phyloP scores from a whole-genome alignment of 1,284 basidiomycete species.

The Sanghuangporus sanghuang region DNA sequence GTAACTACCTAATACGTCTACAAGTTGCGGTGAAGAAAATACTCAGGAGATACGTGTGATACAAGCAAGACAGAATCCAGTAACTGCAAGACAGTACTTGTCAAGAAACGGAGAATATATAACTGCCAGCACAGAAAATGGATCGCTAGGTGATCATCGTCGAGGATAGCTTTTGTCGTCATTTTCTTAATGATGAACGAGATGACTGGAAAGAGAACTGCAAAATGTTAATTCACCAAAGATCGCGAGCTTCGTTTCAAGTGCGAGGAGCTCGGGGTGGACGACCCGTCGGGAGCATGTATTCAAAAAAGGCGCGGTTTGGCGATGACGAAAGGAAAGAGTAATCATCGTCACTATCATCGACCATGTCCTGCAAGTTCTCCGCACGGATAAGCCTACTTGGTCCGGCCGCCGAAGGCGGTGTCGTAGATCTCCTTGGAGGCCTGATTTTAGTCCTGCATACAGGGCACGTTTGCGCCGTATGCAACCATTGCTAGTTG shows the following conservation, averaged over 20 bases:
- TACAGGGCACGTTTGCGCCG: conserved; percentile 62
- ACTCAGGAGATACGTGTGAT: background rate
- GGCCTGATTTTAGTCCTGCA: conserved; percentile 40
- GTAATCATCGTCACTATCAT: conserved; percentile 9
- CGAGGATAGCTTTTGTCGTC: no score
- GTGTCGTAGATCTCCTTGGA: conserved; percentile 4
- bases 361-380: conserved; percentile 13
- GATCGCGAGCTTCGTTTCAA: no score
- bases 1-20: no score
- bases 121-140: background rate
- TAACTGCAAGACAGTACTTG: background rate
- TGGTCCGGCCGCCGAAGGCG: conserved; percentile 11
- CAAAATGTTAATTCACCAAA: no score
- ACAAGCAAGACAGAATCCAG: background rate
- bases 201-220: no score
- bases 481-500: conserved; percentile 49
- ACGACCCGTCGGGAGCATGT: background rate
- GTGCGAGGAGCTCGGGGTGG: background rate
- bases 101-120: background rate
- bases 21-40: background rate
- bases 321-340: background rate
- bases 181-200: no score
- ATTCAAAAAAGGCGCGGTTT: background rate
- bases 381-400: conserved; percentile 7
- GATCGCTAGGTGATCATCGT: no score